A percentile compares a stretch with the other conserved stretches of the same genome.
phyloP scores from a whole-genome alignment of 352 stramenopile genomes.

The Pythium plurisporium region DNA sequence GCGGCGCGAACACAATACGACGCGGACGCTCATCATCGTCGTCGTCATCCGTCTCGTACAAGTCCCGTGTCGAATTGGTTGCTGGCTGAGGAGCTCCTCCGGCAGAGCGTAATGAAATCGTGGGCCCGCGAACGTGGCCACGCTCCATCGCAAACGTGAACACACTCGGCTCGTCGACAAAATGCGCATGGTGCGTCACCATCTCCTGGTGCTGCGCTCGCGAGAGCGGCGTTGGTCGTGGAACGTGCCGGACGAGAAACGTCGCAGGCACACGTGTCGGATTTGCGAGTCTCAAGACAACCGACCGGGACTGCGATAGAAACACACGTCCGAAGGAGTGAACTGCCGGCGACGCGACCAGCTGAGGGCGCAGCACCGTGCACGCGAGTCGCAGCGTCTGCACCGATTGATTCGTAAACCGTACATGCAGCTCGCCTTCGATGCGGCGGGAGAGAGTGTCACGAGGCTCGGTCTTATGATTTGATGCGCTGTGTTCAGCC shows the following conservation, averaged over 20 bases:
- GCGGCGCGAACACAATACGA: constrained; percentile 32
- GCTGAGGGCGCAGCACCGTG: constrained; percentile 41
- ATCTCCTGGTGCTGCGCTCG: constrained; percentile 57
- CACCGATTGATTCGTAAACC: constrained; percentile 61
- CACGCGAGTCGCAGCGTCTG: constrained; percentile 52
- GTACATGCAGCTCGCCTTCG: constrained; percentile 52
- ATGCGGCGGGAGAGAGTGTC: constrained; percentile 9
- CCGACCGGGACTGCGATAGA: constrained; percentile 31
- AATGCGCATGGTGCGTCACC: constrained; percentile 41
- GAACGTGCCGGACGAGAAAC: constrained; percentile 56
- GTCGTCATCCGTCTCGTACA: constrained; percentile 22
- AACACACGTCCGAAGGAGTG: constrained; percentile 69
- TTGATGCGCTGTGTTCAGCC: too few species aligned
- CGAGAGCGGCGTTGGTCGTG: constrained; percentile 44
- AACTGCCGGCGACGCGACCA: constrained; percentile 60
- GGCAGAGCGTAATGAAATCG: constrained; percentile 45
- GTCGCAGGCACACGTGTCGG: constrained; percentile 49
- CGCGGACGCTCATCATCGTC: constrained; percentile 4
- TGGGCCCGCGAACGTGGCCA: constrained; percentile 49
- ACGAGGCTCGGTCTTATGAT: too few species aligned
- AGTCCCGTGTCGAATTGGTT: constrained; percentile 30
- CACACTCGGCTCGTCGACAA: constrained; percentile 50
- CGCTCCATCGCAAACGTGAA: constrained; percentile 46
- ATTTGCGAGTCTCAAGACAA: constrained; percentile 57
- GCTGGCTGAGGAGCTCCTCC: constrained; percentile 37